Conservation (phyloP, 768 basidiomycete genomes). For the Termitomyces sp. region DNA sequence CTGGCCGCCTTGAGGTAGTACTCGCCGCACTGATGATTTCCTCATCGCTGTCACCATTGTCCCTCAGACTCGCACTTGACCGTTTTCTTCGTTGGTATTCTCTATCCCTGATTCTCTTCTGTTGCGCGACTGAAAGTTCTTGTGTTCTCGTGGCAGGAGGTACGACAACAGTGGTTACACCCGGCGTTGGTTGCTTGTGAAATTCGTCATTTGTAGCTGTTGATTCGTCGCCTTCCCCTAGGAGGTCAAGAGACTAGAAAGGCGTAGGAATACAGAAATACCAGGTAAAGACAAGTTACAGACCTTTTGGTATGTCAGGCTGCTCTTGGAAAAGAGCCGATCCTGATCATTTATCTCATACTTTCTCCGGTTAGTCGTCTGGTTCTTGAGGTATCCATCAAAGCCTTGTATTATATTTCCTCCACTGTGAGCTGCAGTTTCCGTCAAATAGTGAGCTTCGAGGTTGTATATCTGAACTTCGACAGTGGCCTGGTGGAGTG, state of each 20-base stretch:
- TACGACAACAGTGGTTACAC: conserved; percentile 70
- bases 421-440: conserved; percentile 70
- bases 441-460: conserved; percentile 70
- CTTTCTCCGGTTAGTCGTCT: conserved; percentile 58
- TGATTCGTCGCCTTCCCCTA: conserved; percentile 64
- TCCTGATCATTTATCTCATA: conserved; percentile 75
- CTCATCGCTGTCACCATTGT: conserved; percentile 72
- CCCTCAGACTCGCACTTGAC: conserved; percentile 55
- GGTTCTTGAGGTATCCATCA: conserved; percentile 81
- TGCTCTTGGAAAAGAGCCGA: conserved; percentile 79
- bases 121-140: conserved; percentile 64
- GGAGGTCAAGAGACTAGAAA: conserved; percentile 67
- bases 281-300: conserved; percentile 8
- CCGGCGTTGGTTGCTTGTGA: conserved; percentile 61
- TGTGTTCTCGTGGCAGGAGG: conserved; percentile 66
- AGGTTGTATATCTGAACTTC: conserved; percentile 77
- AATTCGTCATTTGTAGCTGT: conserved; percentile 54
- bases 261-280: background rate
- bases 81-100: conserved; percentile 80
- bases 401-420: conserved; percentile 89
- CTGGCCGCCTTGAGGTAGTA: conserved; percentile 50
- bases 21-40: conserved; percentile 45
- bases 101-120: conserved; percentile 72
- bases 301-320: conserved; percentile 71
- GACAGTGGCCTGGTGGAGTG: conserved; percentile 54